A percentile compares a stretch with the other conserved stretches of the same genome.
These are phyloP conservation scores for Penicillium sp. DNA, from an alignment of 2,329 filamentous ascomycete species.

Conservation along the genomic window DNA sequence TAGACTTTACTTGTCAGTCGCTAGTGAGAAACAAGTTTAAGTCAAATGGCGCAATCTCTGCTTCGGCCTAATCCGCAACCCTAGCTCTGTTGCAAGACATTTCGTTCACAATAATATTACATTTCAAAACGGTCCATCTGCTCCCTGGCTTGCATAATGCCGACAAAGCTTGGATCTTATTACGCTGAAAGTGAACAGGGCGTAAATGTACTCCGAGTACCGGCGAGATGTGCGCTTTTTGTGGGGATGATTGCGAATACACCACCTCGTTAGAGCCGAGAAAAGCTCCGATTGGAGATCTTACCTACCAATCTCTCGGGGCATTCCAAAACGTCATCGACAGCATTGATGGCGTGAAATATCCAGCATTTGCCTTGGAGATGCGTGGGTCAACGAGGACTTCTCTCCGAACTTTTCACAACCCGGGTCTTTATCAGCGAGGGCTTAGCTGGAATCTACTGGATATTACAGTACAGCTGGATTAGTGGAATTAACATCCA, in stretches of 20 bases:
- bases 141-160: too few relatives aligned
- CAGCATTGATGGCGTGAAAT: slow-evolving; percentile 17
- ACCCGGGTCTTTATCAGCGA: not conserved
- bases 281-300: not conserved
- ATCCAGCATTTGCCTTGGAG: not conserved
- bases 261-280: not conserved
- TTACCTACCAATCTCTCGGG: not conserved
- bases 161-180: not conserved
- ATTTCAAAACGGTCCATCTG: too few relatives aligned
- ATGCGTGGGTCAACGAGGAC: not conserved
- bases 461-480: not conserved
- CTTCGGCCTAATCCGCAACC: too few relatives aligned
- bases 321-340: not conserved
- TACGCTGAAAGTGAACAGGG: not conserved
- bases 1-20: too few relatives aligned
- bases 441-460: too few relatives aligned
- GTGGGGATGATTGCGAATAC: slow-evolving; percentile 27
- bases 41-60: too few relatives aligned
- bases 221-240: slow-evolving; percentile 13
- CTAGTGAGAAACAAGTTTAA: too few relatives aligned
- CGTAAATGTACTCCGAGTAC: not conserved
- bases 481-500: not conserved
- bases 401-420: slow-evolving; percentile 1
- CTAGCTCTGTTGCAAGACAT: too few relatives aligned
- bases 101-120: too few relatives aligned